Base-by-base conservation (phyloP, 176 grass and related monocot species). In the sorghum (Sorghum bicolor) region DNA sequence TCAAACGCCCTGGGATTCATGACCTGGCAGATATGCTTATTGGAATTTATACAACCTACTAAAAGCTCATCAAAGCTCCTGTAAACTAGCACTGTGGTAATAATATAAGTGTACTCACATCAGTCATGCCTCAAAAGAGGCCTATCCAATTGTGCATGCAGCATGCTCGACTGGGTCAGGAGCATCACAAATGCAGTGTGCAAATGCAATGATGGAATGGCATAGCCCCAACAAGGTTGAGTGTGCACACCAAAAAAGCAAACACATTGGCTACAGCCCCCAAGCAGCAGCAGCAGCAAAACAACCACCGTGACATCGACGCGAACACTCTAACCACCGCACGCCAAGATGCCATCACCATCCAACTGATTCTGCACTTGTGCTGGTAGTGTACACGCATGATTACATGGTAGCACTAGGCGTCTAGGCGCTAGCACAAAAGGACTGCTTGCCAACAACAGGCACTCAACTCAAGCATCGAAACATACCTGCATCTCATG, bases 361-460 rank as follows among this genome's bases (percentile, higher is more conserved):
- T 81, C 79, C 32, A 17, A 70, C 47, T 39, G 66, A 81, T 81
- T 58, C 47, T 81, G 79, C 79, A 30, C 52, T 55, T 28, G 45
- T 29, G 29, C 44, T 7, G 3, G 63, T 5, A 50, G 41, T 24
- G 17, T 30, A 53, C 12, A 50, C 45, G 17, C 31, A 81, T 80
- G 78, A 80, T 80, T 80, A 53, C 78, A 80, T 55, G 30, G 30
- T 68, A 68, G 78, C 78, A 24, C 62, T 50, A 31, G 45, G 30
- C 48, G 47, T 29, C 9, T 12, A 28, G 8, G 22, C 8, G 8
- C 52, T 9, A 57, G 52, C 55, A 60, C 55, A 60, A 60, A 60
- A 60, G 55, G 55, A 25, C 53, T 60, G 55, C 9, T 60, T 11
- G 55, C 55, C 55, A 60, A 25, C 55, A 60, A 25, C 55, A 25